Conservation (phyloP, 345 rosid genomes). For the Abelmoschus esculentus region DNA sequence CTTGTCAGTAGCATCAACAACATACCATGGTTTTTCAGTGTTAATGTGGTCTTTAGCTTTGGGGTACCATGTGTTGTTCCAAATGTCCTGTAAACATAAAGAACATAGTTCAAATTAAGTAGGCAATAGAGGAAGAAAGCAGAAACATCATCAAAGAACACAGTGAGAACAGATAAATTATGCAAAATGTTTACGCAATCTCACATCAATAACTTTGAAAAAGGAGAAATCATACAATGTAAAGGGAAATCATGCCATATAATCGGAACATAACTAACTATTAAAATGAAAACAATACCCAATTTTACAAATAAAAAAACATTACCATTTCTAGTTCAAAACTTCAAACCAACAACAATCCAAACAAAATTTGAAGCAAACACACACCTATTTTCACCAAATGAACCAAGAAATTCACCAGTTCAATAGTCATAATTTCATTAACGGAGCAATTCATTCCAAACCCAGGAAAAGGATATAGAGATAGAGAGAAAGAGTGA, state of each 20-base stretch:
- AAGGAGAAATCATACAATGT: background rate
- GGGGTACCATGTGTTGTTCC: constrained; percentile 98
- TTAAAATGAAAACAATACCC: background rate
- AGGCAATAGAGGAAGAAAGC: background rate
- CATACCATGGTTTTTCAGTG: constrained; percentile 75
- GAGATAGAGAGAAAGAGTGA: background rate
- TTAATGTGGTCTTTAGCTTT: constrained; percentile 78
- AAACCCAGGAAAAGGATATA: background rate
- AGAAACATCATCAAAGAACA: background rate
- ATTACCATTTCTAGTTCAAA: background rate
- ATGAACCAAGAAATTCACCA: background rate
- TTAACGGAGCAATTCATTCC: background rate
- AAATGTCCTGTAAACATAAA: constrained; percentile 54
- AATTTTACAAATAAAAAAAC: background rate
- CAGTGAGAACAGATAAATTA: background rate
- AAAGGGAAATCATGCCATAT: background rate
- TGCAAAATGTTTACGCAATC: background rate
- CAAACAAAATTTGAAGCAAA: background rate
- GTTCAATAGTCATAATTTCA: background rate
- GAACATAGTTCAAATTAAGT: background rate
- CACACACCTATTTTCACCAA: background rate
- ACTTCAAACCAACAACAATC: background rate
- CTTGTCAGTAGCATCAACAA: constrained; percentile 88
- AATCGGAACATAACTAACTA: background rate
- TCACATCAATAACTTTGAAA: background rate